Evolutionary conservation across 2,329 filamentous ascomycete genomes (phyloP), one percentile per base, ranked within the genome.

Genomic region (Hypoxylon sp.): DNA sequence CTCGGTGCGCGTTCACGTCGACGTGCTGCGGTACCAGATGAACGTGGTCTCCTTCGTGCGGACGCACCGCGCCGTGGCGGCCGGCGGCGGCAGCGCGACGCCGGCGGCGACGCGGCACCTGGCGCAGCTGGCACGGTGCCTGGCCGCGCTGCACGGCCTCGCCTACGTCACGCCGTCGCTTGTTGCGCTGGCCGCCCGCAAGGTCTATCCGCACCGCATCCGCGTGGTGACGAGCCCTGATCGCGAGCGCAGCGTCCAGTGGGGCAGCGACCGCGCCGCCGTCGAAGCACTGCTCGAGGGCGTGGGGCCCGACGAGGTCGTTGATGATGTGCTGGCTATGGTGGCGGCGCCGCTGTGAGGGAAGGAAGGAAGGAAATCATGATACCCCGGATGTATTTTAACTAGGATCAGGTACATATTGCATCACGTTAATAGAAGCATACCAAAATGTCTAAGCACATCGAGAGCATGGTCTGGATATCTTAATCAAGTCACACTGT

Each of bases 1-100:
- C 2, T 70, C 81, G 2, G 85, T 90, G 11, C 83, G 81, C 35
- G 78, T 92, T 21, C 89, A 87, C 55, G 83, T 93, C 17, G 92
- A 97, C 64, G 84, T 97, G 2, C 80, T 85, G 55, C 86, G 91
- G 38, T 98, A 98, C 73, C 83, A 94, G 56, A 88, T 94, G 79
- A 94, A 98, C 74, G 85, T 98, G 31, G 79, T 94, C 47, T 85
- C 92, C 2, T 97, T 96, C 72, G 81, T 98, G 65, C 88, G 95
- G 23, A 83, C 96, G 72, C 93, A 96, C 74, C 88, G 94, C 49
- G 93, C 91, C 45, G 90, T 97, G 21, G 84, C 63, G 5, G 51
- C 55, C 0, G 66, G 42, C 13, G 53, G 84, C 15, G 85, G 88
- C 11, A 91, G 92, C 37, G 84, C 96, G 47, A 89, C 91, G 10